Evolutionary conservation across 495 filamentous ascomycete genomes (phyloP).

Genomic region (Xylaria intraflava): DNA sequence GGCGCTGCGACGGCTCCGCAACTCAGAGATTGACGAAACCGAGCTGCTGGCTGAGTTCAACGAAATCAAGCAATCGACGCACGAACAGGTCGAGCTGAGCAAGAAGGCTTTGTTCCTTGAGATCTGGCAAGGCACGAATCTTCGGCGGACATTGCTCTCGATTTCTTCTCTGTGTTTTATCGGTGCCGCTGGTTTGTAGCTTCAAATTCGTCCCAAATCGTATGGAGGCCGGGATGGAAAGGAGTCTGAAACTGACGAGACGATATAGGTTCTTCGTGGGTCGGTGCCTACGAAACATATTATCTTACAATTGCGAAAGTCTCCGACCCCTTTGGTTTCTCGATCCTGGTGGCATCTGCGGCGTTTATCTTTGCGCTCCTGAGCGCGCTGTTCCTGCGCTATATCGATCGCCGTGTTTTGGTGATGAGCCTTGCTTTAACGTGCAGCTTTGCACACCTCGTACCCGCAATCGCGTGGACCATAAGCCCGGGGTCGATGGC

Average conservation of each 20-base stretch:
- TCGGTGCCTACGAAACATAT: conserved; percentile 30
- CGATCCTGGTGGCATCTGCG: conserved; percentile 44
- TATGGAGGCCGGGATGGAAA: neutral
- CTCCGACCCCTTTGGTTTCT: conserved; percentile 43
- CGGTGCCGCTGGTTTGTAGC: conserved; percentile 24
- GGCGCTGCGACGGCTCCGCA: conserved; percentile 37
- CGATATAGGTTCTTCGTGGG: conserved; percentile 23
- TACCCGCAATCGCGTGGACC: conserved; percentile 43
- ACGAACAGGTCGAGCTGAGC: conserved; percentile 32
- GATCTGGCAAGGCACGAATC: conserved; percentile 34
- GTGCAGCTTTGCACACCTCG: conserved; percentile 44
- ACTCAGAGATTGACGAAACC: conserved; percentile 25
- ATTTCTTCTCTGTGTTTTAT: conserved; percentile 29
- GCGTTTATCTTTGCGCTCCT: conserved; percentile 43
- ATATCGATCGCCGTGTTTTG: conserved; percentile 39
- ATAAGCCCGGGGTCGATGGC: conserved; percentile 32
- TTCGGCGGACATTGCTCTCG: conserved; percentile 23
- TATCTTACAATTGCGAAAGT: conserved; percentile 49
- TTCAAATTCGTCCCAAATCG: neutral
- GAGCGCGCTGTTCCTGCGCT: conserved; percentile 40
- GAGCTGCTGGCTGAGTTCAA: conserved; percentile 41
- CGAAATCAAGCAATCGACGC: conserved; percentile 40
- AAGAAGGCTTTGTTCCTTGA: conserved; percentile 38
- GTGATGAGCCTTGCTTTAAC: conserved; percentile 41
- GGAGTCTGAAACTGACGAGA: neutral